These are phyloP conservation scores for Paramecium biaurelia DNA, from an alignment of 73 alveolate species.

Conservation along the genomic window DNA sequence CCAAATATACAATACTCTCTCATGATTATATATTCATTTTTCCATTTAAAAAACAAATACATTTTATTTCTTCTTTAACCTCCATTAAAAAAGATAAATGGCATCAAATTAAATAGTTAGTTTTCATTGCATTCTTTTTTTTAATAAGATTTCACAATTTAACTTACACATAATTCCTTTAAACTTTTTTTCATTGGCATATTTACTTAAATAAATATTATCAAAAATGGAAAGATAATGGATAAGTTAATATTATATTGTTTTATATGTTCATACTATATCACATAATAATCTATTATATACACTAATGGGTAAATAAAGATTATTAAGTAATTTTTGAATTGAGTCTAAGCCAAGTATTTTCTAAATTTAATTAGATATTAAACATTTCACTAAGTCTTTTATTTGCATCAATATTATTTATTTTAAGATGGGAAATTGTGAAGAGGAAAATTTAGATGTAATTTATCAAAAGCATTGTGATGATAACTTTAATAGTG, in stretches of 20 bases:
- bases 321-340: too few species aligned
- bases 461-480: neutral
- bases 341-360: too few species aligned
- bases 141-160: too few species aligned
- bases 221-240: neutral
- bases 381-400: neutral
- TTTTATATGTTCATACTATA: neutral
- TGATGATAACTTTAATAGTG: neutral
- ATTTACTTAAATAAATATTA: neutral
- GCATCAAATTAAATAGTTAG: neutral
- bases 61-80: neutral
- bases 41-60: neutral
- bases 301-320: neutral
- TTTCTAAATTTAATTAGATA: neutral
- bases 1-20: neutral
- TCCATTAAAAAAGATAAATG: neutral
- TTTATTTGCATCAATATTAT: neutral
- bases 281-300: too few species aligned
- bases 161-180: slow-evolving; percentile 72
- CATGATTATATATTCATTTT: neutral
- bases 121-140: too few species aligned
- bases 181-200: slow-evolving; percentile 83
- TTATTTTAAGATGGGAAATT: neutral
- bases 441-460: neutral
- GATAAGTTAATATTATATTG: neutral